These are phyloP conservation scores for Hygrophorus pudorinus DNA, from an alignment of 768 basidiomycete species.

Conservation along the genomic window DNA sequence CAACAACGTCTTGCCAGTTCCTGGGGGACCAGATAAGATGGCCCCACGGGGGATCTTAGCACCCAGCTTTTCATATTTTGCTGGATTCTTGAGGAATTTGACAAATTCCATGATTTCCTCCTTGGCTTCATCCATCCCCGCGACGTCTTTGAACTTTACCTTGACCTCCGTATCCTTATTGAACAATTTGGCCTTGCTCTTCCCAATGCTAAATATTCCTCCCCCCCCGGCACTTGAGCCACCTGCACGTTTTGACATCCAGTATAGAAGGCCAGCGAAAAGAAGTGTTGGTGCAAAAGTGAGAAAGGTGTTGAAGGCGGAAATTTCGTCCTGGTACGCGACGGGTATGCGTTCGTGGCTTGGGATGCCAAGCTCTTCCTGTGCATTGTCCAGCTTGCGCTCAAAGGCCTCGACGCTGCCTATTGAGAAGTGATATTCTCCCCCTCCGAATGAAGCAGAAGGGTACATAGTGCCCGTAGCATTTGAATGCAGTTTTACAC, in stretches of 20 bases:
- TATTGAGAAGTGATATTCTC: slow-evolving; percentile 91
- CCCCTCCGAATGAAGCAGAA: slow-evolving; percentile 34
- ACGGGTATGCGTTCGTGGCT: slow-evolving; percentile 92
- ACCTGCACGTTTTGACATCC: slow-evolving; percentile 67
- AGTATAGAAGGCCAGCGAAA: slow-evolving; percentile 83
- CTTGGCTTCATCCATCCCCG: slow-evolving; percentile 99
- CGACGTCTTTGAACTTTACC: slow-evolving; percentile 92
- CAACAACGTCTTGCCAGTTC: slow-evolving; percentile 95
- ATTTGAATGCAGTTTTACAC: slow-evolving; percentile 88
- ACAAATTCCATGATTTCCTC: slow-evolving; percentile 99
- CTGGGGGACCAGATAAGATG: slow-evolving; percentile 91
- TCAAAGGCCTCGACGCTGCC: slow-evolving; percentile 97
- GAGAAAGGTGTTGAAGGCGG: slow-evolving; percentile 68
- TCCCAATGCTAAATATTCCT: slow-evolving; percentile 95
- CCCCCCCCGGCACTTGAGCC: slow-evolving; percentile 57
- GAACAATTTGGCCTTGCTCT: slow-evolving; percentile 89
- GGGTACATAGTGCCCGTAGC: slow-evolving; percentile 75
- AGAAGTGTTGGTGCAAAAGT: slow-evolving; percentile 94
- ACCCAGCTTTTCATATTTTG: slow-evolving; percentile 89
- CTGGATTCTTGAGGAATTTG: slow-evolving; percentile 94
- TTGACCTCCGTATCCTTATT: slow-evolving; percentile 95
- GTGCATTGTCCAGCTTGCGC: slow-evolving; percentile 88
- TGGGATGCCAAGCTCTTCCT: slow-evolving; percentile 86
- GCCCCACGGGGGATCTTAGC: slow-evolving; percentile 97
- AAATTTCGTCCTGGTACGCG: slow-evolving; percentile 92